These are phyloP conservation scores for Candida sp. DNA, from an alignment of 1,139 yeast genomes.

Conservation along the genomic window DNA sequence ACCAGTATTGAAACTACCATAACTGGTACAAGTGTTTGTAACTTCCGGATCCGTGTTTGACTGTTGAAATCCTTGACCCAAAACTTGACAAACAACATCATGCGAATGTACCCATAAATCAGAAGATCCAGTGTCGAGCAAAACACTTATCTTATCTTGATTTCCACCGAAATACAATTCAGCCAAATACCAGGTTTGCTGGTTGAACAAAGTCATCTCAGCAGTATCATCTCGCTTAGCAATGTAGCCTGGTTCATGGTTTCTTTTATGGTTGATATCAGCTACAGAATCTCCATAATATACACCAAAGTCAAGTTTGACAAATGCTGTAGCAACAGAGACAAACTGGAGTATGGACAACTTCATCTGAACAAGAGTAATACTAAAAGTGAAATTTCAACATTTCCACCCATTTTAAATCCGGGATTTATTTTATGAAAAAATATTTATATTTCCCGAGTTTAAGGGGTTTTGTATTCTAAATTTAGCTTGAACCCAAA, in stretches of 20 bases:
- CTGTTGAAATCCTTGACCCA: background rate
- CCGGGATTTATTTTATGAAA: no score
- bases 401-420: no score
- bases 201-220: background rate
- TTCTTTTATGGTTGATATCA: conserved; percentile 14
- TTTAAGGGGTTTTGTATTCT: no score
- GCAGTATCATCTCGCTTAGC: conserved; percentile 5
- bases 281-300: conserved; percentile 19
- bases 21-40: conserved; percentile 29
- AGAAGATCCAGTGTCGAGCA: conserved; percentile 42
- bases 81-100: background rate
- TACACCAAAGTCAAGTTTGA: conserved; percentile 22
- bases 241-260: conserved; percentile 9
- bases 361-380: no score
- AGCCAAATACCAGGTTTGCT: conserved; percentile 17
- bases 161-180: conserved; percentile 32
- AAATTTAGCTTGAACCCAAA: no score
- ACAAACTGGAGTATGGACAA: background rate
- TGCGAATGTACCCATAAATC: conserved; percentile 34
- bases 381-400: no score
- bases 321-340: background rate
- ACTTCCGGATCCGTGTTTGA: conserved; percentile 6
- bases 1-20: conserved; percentile 38
- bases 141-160: conserved; percentile 20
- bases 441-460: no score